A percentile compares a stretch with the other conserved stretches of the same genome.
Evolutionary conservation across 2,329 filamentous ascomycete species (phyloP).

Genomic region (Colletotrichum echinochloae): DNA sequence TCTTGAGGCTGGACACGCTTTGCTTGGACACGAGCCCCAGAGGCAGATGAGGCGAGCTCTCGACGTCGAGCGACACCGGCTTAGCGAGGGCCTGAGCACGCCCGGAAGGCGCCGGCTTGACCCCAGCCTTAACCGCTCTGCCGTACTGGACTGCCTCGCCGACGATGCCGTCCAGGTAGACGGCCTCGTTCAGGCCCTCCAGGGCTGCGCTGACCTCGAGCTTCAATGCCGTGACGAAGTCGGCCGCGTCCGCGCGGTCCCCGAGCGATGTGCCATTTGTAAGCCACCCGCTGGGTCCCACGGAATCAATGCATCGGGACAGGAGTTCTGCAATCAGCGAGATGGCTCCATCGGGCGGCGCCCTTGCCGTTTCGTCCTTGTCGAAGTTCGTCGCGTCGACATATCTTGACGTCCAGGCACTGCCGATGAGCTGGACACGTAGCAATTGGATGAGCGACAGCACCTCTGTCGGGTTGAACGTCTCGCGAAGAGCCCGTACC

Average conservation of each 20-base stretch:
- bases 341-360: constrained; percentile 75
- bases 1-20: constrained; percentile 65
- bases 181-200: constrained; percentile 77
- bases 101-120: constrained; percentile 11
- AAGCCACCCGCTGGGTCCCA: constrained; percentile 81
- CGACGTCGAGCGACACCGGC: constrained; percentile 59
- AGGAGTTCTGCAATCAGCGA: constrained; percentile 78
- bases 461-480: constrained; percentile 75
- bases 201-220: constrained; percentile 78
- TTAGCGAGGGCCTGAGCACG: constrained; percentile 48
- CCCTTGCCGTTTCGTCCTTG: constrained; percentile 49
- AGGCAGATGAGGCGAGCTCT: constrained; percentile 69
- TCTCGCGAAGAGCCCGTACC: constrained; percentile 71
- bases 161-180: constrained; percentile 72
- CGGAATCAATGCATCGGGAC: constrained; percentile 79
- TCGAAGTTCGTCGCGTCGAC: constrained; percentile 68
- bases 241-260: constrained; percentile 66
- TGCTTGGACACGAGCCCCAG: constrained; percentile 76
- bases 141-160: constrained; percentile 75
- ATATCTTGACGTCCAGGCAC: constrained; percentile 81
- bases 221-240: constrained; percentile 74
- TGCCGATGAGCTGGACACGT: constrained; percentile 78
- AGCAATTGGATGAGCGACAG: constrained; percentile 79
- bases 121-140: constrained; percentile 48
- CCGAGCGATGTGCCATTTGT: constrained; percentile 65